Base-by-base conservation (phyloP, 192 early-diverging fungal genomes). In the Coemansia sp. region DNA sequence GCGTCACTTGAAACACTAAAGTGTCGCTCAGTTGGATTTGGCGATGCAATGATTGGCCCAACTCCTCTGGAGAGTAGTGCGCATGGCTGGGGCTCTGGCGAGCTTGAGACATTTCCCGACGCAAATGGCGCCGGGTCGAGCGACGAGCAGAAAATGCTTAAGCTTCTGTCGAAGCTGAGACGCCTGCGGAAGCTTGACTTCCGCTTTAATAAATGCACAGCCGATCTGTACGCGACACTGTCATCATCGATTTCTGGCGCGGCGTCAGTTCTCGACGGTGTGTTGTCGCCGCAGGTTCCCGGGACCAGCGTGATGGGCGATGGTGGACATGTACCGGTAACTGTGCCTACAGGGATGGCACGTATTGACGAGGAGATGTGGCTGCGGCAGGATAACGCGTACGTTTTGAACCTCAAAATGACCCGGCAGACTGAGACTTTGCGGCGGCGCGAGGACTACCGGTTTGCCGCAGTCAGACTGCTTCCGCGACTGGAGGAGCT, bases 401-500 rank as follows among this genome's bases (percentile, higher is more conserved):
- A 64, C 27, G 32, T 74, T 37, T 41, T 54, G 16, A 59, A 47
- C 19, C 72, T 80, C 12, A 74, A 71, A 27, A 53, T 67, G 18
- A 51, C 68, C 3, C 65, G 66, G 12, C 71, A 71, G 18, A 23
- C 54, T 6, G 26, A 37, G 23, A 14, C 69, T 16, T 26, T 69
- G 3, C 65, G 74, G 57, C 66, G 69, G 2, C 72, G 78, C 37
- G 73, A 74, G 19, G 43, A 52, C 16, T 80, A 80, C 68, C 68
- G 78, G 65, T 50, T 38, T 7, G 3, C 65, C 5, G 73, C 73
- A 0, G 56, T 60, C 10, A 26, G 61, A 10, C 37, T 68, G 54
- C 74, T 80, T 59, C 68, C 78, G 39, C 55, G 69, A 2, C 54
- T 80, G 39, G 69, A 80, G 35, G 73, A 69, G 48, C 73, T 80